These are phyloP conservation scores for Sporobolomyces phaffii DNA, from an alignment of 768 basidiomycete species.

Conservation along the genomic window DNA sequence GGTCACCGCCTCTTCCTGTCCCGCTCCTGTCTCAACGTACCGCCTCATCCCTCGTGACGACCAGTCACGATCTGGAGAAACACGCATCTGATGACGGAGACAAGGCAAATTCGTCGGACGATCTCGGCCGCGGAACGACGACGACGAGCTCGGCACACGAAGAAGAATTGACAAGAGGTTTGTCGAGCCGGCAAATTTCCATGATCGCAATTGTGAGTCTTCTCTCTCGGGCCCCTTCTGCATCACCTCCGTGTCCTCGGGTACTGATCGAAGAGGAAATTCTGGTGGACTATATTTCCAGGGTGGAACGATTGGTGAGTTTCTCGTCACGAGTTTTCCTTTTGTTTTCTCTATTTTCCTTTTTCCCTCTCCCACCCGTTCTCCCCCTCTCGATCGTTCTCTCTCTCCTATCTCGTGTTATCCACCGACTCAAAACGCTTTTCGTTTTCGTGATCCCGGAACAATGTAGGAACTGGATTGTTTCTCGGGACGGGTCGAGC, in stretches of 20 bases:
- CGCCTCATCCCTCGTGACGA: too few species aligned
- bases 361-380: too few species aligned
- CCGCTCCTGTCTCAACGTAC: too few species aligned
- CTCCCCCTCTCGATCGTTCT: too few species aligned
- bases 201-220: constrained; percentile 35
- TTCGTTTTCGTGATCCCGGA: too few species aligned
- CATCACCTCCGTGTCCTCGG: too few species aligned
- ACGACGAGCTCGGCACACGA: not conserved
- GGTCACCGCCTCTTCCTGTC: too few species aligned
- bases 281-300: not conserved
- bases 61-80: too few species aligned
- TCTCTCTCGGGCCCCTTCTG: not conserved
- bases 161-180: constrained; percentile 1
- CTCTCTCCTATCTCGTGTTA: too few species aligned
- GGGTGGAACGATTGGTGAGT: constrained; percentile 34
- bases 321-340: not conserved
- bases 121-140: too few species aligned
- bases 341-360: not conserved
- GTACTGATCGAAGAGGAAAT: not conserved
- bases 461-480: not conserved
- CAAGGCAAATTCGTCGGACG: too few species aligned
- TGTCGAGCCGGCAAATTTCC: constrained; percentile 19
- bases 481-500: constrained; percentile 21
- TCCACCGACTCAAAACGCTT: not conserved
- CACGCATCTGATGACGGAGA: too few species aligned